Percentiles rank a stretch among this genome's conserved stretches.
Evolutionary conservation across 2,329 filamentous ascomycete species (phyloP).

Genomic region (Scedosporium minutisporum): DNA sequence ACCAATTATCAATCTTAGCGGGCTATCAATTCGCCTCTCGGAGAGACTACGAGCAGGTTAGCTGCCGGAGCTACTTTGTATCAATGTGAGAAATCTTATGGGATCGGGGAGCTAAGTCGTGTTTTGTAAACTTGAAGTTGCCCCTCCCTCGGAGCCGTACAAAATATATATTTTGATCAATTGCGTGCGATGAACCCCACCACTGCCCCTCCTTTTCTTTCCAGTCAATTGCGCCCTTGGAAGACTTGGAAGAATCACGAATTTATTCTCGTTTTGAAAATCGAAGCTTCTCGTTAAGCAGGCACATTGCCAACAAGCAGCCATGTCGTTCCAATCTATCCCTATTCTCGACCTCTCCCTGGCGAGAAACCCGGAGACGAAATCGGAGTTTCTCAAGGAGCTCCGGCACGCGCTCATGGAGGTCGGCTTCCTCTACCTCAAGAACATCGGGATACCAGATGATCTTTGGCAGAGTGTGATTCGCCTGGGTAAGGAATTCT

Average conservation of each 20-base stretch:
- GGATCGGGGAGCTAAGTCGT: no score
- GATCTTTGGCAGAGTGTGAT: slow-evolving; percentile 57
- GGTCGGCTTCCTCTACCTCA: slow-evolving; percentile 81
- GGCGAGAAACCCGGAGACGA: slow-evolving; percentile 54
- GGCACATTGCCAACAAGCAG: neutral
- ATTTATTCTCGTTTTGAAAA: neutral
- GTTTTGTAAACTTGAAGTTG: no score
- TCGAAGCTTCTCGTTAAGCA: neutral
- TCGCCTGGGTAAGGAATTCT: slow-evolving; percentile 60
- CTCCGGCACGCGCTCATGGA: slow-evolving; percentile 70
- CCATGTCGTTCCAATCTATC: slow-evolving; percentile 63
- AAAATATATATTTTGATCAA: no score
- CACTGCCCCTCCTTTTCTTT: neutral
- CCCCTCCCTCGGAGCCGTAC: no score
- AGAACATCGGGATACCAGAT: slow-evolving; percentile 64
- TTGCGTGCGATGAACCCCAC: no score
- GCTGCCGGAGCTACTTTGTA: no score
- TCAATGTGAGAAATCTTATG: no score
- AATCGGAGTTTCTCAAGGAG: slow-evolving; percentile 60
- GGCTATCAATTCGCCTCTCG: no score
- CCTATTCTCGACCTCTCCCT: slow-evolving; percentile 68
- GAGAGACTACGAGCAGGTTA: no score
- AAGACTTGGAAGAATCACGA: neutral
- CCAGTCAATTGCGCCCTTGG: neutral
- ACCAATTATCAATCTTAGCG: no score